A percentile compares a stretch with the other conserved stretches of the same genome.
Evolutionary conservation across 129 eudicot genomes (phyloP).

Genomic region (Flaveria robusta): DNA sequence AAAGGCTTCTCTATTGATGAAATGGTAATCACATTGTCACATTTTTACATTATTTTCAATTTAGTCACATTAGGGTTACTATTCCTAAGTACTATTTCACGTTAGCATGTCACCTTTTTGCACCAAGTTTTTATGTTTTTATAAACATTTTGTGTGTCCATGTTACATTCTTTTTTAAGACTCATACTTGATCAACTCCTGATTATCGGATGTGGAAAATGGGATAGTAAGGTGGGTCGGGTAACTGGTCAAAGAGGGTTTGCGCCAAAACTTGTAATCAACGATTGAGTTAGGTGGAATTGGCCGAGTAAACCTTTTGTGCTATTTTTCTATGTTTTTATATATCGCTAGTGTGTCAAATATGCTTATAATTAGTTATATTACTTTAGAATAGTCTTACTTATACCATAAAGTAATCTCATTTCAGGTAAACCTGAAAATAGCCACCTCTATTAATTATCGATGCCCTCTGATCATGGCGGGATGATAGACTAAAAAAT

Average conservation of each 20-base stretch:
- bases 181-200: neutral
- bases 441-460: neutral
- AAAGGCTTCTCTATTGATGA: slow-evolving; percentile 89
- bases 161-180: neutral
- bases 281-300: neutral
- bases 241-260: neutral
- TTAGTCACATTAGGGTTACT: neutral
- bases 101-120: neutral
- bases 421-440: neutral
- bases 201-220: neutral
- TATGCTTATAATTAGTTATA: neutral
- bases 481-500: neutral
- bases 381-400: neutral
- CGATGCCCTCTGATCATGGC: neutral
- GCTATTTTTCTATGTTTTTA: neutral
- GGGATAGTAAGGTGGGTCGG: neutral
- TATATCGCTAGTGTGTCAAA: neutral
- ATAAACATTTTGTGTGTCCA: neutral
- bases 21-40: slow-evolving; percentile 41
- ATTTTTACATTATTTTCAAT: neutral
- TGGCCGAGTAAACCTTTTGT: neutral
- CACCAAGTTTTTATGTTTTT: neutral
- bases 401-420: neutral
- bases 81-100: neutral
- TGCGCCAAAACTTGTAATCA: neutral